phyloP scores from a whole-genome alignment of 2,329 filamentous ascomycete genomes.

The Sporothrix sp. region DNA sequence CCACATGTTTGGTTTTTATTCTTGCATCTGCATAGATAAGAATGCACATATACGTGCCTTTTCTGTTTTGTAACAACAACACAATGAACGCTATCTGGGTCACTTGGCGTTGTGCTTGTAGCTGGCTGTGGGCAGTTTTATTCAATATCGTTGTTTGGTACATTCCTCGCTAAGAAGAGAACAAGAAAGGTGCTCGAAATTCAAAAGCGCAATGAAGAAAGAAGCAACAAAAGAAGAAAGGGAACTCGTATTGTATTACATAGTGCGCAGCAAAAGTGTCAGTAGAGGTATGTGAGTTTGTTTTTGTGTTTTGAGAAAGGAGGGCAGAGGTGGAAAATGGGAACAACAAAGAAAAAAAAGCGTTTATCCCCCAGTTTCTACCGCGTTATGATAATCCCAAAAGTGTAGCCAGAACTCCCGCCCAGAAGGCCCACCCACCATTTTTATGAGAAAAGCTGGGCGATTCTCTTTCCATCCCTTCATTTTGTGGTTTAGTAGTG shows the following conservation, averaged over 20 bases:
- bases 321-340: background rate
- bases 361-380: background rate
- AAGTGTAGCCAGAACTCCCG: constrained; percentile 19
- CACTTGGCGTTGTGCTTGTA: too few species aligned
- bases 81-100: too few species aligned
- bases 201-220: background rate
- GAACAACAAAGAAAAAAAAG: background rate
- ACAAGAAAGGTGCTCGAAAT: background rate
- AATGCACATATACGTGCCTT: too few species aligned
- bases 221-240: background rate
- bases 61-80: too few species aligned
- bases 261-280: constrained; percentile 7
- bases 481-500: background rate
- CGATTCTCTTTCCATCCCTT: constrained; percentile 10
- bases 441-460: constrained; percentile 6
- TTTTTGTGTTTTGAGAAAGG: background rate
- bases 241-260: constrained; percentile 14
- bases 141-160: background rate
- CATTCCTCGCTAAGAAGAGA: background rate
- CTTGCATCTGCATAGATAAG: too few species aligned
- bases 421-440: constrained; percentile 2
- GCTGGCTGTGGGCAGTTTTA: too few species aligned
- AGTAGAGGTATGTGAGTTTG: background rate
- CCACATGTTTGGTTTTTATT: too few species aligned
- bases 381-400: constrained; percentile 13